Evolutionary conservation across 129 eudicot species (phyloP).

Genomic region (carrot (Daucus carota)): DH1_v3.0 NC_030381.2:42799001-42799500

Average conservation of each 20-base stretch:
- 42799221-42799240: background rate
- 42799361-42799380: background rate
- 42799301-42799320: background rate
- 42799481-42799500: background rate
- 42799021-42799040: too few relatives aligned
- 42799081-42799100: background rate
- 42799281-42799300: background rate
- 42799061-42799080: background rate
- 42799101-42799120: conserved; percentile 4
- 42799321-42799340: background rate
- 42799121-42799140: background rate
- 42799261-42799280: background rate
- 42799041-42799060: too few relatives aligned
- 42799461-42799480: background rate
- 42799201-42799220: background rate
- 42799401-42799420: background rate
- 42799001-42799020: too few relatives aligned
- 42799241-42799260: background rate
- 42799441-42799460: background rate
- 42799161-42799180: background rate
- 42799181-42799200: background rate
- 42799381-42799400: background rate
- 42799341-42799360: conserved; percentile 7
- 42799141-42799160: background rate
- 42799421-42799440: background rate